Base-by-base conservation (phyloP, 2,329 filamentous ascomycete species). In the Sporothrix dimorphospora region DNA sequence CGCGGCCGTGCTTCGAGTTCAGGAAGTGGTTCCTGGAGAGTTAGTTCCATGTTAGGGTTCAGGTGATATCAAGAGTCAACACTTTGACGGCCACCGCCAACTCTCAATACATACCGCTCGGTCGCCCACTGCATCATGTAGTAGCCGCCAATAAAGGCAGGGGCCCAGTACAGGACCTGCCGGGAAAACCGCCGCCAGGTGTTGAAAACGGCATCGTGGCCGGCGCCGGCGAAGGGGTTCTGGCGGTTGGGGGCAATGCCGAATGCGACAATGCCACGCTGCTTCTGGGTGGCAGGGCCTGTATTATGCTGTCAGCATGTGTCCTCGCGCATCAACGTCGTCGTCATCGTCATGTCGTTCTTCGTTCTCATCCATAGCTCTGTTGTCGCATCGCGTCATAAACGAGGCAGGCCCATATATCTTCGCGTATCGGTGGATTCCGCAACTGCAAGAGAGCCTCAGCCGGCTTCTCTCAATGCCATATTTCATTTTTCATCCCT, bases 201-300 rank as follows among this genome's bases (percentile, higher is more conserved):
- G 89, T 99, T 99, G 91, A 98, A 98, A 86, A 98, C 84, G 79
- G 94, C 95, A 77, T 91, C 92, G 82, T 95, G 85, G 76, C 87
- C 83, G 73, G 91, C 86, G 78, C 93, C 93, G 75, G 94, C 94
- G 77, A 97, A 87, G 75, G 94, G 92, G 79, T 92, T 91, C 86
- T 97, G 95, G 81, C 92, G 91, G 88, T 99, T 98, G 77, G 92
- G 84, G 78, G 93, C 91, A 77, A 99, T 81, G 76, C 91, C 88
- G 85, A 97, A 98, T 79, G 84, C 83, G 79, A 89, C 81, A 78
- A 91, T 88, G 73, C 89, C 89, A 81, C 86, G 89, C 81, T 91
- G 89, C 70, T 74, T 74, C 73, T 75, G 74, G 66, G 72, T 74
- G 57, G 61, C 71, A 2, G 76, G 74, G 63, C 73, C 75, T 75